Base-by-base conservation (phyloP, 2,329 filamentous ascomycete species). In the Hypoxylon sp. region DNA sequence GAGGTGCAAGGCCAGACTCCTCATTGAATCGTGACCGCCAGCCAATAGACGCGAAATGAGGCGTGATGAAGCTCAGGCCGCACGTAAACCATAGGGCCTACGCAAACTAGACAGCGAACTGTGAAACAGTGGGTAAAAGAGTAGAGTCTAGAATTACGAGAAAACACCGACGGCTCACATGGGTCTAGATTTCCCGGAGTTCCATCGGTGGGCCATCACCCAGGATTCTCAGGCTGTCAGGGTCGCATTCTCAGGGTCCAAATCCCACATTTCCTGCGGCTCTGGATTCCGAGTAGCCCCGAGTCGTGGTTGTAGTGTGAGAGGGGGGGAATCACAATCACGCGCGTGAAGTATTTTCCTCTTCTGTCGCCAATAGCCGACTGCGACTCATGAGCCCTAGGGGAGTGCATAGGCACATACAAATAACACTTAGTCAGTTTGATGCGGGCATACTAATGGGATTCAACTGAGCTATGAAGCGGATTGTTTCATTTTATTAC, bases 171-270 rank as follows among this genome's bases (percentile, higher is more conserved):
- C 38, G 67, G 61, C 28, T 56, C 60, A 16, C 58, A 51, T 45
- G 49, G 64, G 61, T 65, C 67, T 67, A 67, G 57, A 67, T 63
- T 67, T 59, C 45, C 62, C 36, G 40, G 33, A 26, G 52, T 50
- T 57, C 58, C 62, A 65, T 65, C 36, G 20, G 46, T 61, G 30
- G 53, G 38, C 46, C 50, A 36, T 52, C 24, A 46, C 22, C 62
- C 42, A 64, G 63, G 52, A 53, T 65, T 22, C 22, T 58, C 42
- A 64, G 63, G 52, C 53, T 65, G 22, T 14, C 24, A 67, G 50
- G 6, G 67, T 69, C 18, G 51, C 6, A 67, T 67, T 69, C 67
- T 69, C 67, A 69, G 67, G 67, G 67, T 67, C 67, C 67, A 26
- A n/a, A 66, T 66, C 63, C 59, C 59, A 63, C 59, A 49, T 61